Evolutionary conservation across 78 protist species (phyloP).

Genomic region (Chrysochromulina parva): DNA sequence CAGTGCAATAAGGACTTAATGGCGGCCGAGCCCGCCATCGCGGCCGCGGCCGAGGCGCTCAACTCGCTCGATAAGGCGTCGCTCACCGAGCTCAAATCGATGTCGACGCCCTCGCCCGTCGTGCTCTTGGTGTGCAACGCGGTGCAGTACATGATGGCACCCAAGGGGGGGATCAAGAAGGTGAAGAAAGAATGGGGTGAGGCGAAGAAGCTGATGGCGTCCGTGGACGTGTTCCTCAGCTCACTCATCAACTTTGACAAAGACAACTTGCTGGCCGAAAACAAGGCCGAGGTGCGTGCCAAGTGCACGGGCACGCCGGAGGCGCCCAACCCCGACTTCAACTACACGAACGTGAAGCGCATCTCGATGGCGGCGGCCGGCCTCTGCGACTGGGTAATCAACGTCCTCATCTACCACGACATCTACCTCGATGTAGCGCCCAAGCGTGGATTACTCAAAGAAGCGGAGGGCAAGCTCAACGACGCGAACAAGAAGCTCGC

Average conservation of each 20-base stretch:
- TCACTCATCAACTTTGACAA: slow-evolving; percentile 49
- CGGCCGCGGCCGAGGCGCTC: slow-evolving; percentile 75
- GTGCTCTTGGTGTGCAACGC: slow-evolving; percentile 54
- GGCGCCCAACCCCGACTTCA: slow-evolving; percentile 30
- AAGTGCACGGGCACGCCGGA: slow-evolving; percentile 48
- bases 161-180: background rate
- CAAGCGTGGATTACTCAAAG: slow-evolving; percentile 47
- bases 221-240: slow-evolving; percentile 26
- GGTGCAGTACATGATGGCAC: slow-evolving; percentile 30
- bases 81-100: slow-evolving; percentile 70
- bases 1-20: slow-evolving; percentile 66
- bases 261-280: slow-evolving; percentile 55
- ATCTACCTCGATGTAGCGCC: slow-evolving; percentile 70
- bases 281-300: slow-evolving; percentile 37
- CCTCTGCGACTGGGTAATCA: slow-evolving; percentile 62
- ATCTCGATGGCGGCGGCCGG: slow-evolving; percentile 74
- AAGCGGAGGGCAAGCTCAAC: slow-evolving; percentile 54
- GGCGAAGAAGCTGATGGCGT: slow-evolving; percentile 70
- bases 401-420: slow-evolving; percentile 52
- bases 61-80: slow-evolving; percentile 67
- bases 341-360: slow-evolving; percentile 12
- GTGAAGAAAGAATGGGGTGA: slow-evolving; percentile 53
- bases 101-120: slow-evolving; percentile 64
- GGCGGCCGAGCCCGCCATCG: slow-evolving; percentile 73
- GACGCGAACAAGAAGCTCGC: slow-evolving; percentile 28